These are phyloP conservation scores for Pharus latifolius DNA, from an alignment of 176 grass and related monocot genomes.

Conservation along the genomic window DNA sequence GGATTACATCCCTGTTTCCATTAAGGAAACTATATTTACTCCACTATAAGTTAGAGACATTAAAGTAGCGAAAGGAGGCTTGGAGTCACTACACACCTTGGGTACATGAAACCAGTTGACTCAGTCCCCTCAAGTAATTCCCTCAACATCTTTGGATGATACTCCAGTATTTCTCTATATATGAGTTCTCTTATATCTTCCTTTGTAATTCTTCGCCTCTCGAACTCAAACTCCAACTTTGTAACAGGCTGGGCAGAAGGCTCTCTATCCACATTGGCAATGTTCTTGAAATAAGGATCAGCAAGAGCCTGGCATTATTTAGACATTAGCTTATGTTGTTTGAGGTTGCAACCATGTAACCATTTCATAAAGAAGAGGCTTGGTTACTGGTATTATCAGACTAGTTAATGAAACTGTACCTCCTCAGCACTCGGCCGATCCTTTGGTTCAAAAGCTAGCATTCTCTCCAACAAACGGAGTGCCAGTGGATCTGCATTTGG, in stretches of 20 bases:
- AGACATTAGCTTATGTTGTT: slow-evolving; percentile 16
- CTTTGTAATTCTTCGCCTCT: slow-evolving; percentile 83
- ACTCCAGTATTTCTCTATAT: slow-evolving; percentile 95
- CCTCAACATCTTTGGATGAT: slow-evolving; percentile 85
- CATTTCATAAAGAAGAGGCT: background rate
- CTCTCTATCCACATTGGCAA: slow-evolving; percentile 84
- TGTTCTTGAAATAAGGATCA: slow-evolving; percentile 94
- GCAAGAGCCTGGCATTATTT: slow-evolving; percentile 63
- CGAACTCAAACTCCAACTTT: slow-evolving; percentile 93
- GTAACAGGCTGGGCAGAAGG: slow-evolving; percentile 80
- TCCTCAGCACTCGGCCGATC: slow-evolving; percentile 88
- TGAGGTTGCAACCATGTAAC: background rate
- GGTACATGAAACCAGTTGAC: slow-evolving; percentile 89
- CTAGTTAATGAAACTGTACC: slow-evolving; percentile 26
- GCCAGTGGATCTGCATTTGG: slow-evolving; percentile 68
- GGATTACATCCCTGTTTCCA: too few relatives aligned
- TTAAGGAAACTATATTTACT: too few relatives aligned
- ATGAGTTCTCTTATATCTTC: slow-evolving; percentile 95
- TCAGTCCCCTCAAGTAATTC: slow-evolving; percentile 79
- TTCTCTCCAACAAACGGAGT: slow-evolving; percentile 60
- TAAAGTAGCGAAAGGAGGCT: background rate
- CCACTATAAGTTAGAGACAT: background rate
- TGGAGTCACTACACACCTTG: slow-evolving; percentile 43
- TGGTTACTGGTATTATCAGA: background rate
- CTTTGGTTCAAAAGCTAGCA: slow-evolving; percentile 95